phyloP scores from a whole-genome alignment of 495 filamentous ascomycete species.

The Hypoxylon rickii region DNA sequence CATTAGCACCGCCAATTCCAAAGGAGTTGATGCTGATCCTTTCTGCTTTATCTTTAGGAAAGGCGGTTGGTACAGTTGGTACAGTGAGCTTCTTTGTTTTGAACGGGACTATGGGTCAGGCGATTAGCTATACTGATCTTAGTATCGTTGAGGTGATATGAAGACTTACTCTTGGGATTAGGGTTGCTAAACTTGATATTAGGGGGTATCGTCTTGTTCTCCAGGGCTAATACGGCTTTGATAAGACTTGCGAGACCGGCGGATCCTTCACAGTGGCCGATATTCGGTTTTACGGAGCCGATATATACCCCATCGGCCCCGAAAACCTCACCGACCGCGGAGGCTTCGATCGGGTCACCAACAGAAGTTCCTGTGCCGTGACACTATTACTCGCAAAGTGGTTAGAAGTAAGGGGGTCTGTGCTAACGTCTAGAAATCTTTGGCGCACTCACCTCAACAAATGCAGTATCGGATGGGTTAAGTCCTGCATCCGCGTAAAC shows the following conservation, averaged over 20 bases:
- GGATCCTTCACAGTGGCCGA: slow-evolving; percentile 56
- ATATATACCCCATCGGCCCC: slow-evolving; percentile 44
- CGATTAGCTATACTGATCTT: slow-evolving; percentile 1
- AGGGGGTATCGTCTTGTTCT: slow-evolving; percentile 47
- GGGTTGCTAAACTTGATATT: slow-evolving; percentile 41
- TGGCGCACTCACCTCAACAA: slow-evolving; percentile 27
- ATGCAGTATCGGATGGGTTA: slow-evolving; percentile 43
- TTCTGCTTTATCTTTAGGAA: slow-evolving; percentile 27
- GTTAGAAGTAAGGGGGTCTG: background rate
- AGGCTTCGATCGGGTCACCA: slow-evolving; percentile 46
- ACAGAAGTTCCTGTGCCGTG: slow-evolving; percentile 42
- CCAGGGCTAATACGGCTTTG: slow-evolving; percentile 55
- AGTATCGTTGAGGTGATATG: background rate
- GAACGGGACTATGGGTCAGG: slow-evolving; percentile 31
- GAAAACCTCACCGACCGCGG: slow-evolving; percentile 40
- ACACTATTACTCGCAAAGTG: slow-evolving; percentile 17
- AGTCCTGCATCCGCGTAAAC: slow-evolving; percentile 50
- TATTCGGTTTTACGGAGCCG: slow-evolving; percentile 57
- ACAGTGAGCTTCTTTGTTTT: slow-evolving; percentile 29
- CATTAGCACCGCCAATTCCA: slow-evolving; percentile 56
- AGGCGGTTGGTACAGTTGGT: slow-evolving; percentile 25
- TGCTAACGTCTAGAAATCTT: background rate
- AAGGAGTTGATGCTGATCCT: slow-evolving; percentile 51
- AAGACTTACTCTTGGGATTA: slow-evolving; percentile 38
- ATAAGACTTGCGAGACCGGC: slow-evolving; percentile 55